Conservation (phyloP, 352 stramenopile species). For the Plasmopara halstedii region DNA sequence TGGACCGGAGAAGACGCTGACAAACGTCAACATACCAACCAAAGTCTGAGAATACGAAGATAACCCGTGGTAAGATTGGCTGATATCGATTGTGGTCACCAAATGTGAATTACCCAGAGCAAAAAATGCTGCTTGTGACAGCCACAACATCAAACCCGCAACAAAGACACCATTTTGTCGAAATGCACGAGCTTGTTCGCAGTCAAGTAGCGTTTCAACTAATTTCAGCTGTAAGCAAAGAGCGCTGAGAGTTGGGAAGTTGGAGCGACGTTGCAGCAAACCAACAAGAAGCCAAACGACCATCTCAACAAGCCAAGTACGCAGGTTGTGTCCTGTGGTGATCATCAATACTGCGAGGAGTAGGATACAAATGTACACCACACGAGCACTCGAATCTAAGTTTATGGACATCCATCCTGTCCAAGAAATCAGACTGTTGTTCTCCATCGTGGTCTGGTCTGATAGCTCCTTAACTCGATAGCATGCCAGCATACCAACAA, state of each 20-base stretch:
- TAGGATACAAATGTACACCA: constrained; percentile 33
- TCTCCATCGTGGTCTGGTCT: constrained; percentile 1
- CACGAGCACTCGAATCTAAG: constrained; percentile 33
- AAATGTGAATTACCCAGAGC: constrained; percentile 84
- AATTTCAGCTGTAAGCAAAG: constrained; percentile 41
- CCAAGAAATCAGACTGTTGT: constrained; percentile 1
- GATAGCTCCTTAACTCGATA: constrained; percentile 19
- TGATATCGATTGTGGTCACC: constrained; percentile 86
- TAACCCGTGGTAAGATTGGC: constrained; percentile 78
- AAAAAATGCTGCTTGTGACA: constrained; percentile 76
- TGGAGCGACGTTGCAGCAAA: constrained; percentile 49
- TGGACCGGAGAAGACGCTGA: constrained; percentile 68
- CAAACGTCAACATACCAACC: constrained; percentile 67
- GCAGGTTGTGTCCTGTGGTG: neutral
- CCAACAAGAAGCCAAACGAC: constrained; percentile 49
- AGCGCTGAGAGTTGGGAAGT: constrained; percentile 51
- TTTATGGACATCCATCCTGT: constrained; percentile 10
- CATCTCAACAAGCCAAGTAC: constrained; percentile 32
- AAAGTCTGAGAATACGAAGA: constrained; percentile 71
- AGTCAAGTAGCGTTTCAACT: constrained; percentile 16
- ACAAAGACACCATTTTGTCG: constrained; percentile 11
- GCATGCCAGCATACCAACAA: constrained; percentile 18
- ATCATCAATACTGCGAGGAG: constrained; percentile 13
- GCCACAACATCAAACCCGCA: constrained; percentile 26
- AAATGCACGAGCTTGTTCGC: neutral